Conservation (phyloP, 768 basidiomycete species). For the Clavulina sp. region DNA sequence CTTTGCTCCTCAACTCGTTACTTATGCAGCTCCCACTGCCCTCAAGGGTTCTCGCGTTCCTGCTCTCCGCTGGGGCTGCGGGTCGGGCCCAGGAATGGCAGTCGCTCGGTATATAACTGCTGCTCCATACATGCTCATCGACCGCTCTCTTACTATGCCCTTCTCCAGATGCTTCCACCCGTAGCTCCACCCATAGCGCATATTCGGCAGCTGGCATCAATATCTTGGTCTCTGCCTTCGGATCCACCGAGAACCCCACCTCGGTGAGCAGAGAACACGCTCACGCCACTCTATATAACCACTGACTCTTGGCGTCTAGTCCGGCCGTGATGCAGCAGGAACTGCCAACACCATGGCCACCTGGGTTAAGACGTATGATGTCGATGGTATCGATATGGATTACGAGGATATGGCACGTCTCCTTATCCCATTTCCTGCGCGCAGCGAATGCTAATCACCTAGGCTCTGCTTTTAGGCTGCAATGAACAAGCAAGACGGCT, state of each 20-base stretch:
- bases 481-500: background rate
- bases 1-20: too few species aligned
- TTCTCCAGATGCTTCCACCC: background rate
- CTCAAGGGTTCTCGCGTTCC: background rate
- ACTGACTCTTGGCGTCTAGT: too few species aligned
- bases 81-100: background rate
- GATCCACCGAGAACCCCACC: slow-evolving; percentile 2
- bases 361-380: slow-evolving; percentile 6
- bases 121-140: too few species aligned
- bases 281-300: too few species aligned
- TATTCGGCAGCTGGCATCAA: slow-evolving; percentile 6
- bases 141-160: too few species aligned
- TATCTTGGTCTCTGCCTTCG: slow-evolving; percentile 9
- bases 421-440: too few species aligned
- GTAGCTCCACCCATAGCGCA: background rate
- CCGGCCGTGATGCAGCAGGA: background rate
- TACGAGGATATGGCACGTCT: slow-evolving; percentile 8
- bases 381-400: slow-evolving; percentile 11
- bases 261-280: too few species aligned
- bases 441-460: too few species aligned
- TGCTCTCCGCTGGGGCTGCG: background rate
- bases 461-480: too few species aligned
- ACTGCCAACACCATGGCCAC: slow-evolving; percentile 5
- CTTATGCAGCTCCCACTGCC: too few species aligned
- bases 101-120: too few species aligned